A percentile compares a stretch with the other conserved stretches of the same genome.
Conservation (phyloP, 768 basidiomycete genomes). For the Tulasnella sp. region DNA sequence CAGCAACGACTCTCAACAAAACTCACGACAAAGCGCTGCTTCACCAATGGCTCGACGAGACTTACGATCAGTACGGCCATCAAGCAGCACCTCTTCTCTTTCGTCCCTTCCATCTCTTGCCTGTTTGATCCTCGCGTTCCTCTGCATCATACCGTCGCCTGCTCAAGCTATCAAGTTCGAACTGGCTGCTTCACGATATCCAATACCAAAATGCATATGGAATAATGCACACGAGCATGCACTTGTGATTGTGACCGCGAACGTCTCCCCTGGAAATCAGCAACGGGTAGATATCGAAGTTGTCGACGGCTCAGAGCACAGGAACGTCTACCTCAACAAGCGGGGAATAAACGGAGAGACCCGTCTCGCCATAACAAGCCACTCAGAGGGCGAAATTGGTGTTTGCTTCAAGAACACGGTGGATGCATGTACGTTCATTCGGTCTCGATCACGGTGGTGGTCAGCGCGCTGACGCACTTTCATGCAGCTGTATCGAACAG, state of each 20-base stretch:
- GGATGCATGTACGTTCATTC: constrained; percentile 43
- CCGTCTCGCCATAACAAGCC: constrained; percentile 85
- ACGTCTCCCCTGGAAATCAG: constrained; percentile 59
- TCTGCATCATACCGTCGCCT: constrained; percentile 24
- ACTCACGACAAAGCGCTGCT: neutral
- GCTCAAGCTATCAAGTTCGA: constrained; percentile 72
- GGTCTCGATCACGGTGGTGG: neutral
- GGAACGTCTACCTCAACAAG: constrained; percentile 88
- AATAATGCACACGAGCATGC: constrained; percentile 77
- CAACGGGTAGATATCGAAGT: constrained; percentile 93
- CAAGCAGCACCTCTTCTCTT: neutral
- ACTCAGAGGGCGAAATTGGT: constrained; percentile 87
- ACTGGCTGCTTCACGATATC: constrained; percentile 59
- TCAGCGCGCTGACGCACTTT: neutral
- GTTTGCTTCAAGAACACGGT: constrained; percentile 86
- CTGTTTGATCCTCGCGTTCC: constrained; percentile 23
- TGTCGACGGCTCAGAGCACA: constrained; percentile 70
- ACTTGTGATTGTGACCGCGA: constrained; percentile 93
- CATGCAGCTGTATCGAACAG: constrained; percentile 36
- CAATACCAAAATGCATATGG: constrained; percentile 85
- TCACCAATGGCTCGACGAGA: neutral
- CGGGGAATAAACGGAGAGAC: constrained; percentile 81
- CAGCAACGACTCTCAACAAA: neutral
- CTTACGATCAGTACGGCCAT: neutral
- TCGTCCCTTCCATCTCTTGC: neutral